phyloP scores from a whole-genome alignment of 352 stramenopile genomes.

The Phytophthora colocasiae region DNA sequence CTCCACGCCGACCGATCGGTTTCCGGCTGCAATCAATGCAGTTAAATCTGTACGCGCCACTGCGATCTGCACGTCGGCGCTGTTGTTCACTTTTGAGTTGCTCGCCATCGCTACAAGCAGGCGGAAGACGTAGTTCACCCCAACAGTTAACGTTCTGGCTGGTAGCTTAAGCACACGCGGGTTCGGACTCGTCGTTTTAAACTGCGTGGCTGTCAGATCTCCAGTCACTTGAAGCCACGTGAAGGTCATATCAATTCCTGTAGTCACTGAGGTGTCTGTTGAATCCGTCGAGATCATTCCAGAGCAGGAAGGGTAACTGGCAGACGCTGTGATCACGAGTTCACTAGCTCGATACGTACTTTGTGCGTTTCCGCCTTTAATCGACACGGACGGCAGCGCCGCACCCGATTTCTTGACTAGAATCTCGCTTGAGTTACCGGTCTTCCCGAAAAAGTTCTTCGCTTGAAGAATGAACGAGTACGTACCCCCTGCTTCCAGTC shows the following conservation, averaged over 20 bases:
- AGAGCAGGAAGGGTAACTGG: conserved; percentile 54
- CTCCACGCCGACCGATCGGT: conserved; percentile 60
- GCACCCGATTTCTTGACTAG: conserved; percentile 55
- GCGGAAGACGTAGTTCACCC: conserved; percentile 67
- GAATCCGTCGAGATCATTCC: conserved; percentile 23
- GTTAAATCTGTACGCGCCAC: conserved; percentile 52
- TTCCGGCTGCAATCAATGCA: conserved; percentile 48
- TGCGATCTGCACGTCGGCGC: conserved; percentile 50
- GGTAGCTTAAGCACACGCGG: conserved; percentile 59
- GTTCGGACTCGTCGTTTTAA: conserved; percentile 64
- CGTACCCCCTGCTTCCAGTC: conserved; percentile 46
- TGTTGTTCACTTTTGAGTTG: conserved; percentile 56
- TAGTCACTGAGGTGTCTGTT: conserved; percentile 11
- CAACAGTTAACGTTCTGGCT: conserved; percentile 54
- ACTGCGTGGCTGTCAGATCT: conserved; percentile 45
- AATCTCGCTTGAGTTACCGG: conserved; percentile 50
- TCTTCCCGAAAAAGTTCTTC: conserved; percentile 59
- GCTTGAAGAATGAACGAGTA: conserved; percentile 59
- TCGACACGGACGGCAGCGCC: conserved; percentile 63
- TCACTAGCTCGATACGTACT: conserved; percentile 47
- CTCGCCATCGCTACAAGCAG: conserved; percentile 59
- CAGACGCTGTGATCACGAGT: conserved; percentile 50
- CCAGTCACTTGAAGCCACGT: conserved; percentile 58
- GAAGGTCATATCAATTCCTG: conserved; percentile 59
- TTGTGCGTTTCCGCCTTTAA: conserved; percentile 53